These are phyloP conservation scores for Penicillium sp. DNA, from an alignment of 2,329 filamentous ascomycete species.

Conservation along the genomic window DNA sequence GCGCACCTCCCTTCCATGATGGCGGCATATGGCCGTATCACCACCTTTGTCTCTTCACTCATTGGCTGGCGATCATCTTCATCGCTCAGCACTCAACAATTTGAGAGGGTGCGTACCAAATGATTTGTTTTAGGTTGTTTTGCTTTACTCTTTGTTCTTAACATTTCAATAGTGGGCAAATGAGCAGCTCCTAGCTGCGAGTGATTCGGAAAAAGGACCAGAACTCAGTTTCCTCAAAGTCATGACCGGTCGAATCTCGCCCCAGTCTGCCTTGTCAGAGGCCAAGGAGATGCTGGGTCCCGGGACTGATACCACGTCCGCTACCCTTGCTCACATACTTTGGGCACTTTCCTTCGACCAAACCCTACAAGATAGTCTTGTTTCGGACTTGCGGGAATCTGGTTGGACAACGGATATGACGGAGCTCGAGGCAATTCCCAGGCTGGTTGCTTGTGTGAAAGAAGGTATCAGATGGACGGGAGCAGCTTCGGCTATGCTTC, in stretches of 20 bases:
- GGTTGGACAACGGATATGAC: background rate
- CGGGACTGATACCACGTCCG: background rate
- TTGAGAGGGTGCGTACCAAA: no score
- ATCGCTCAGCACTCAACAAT: no score
- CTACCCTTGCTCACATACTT: background rate
- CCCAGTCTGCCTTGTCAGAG: background rate
- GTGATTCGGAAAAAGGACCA: background rate
- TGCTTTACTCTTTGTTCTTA: background rate
- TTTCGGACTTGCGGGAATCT: background rate
- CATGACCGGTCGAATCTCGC: background rate
- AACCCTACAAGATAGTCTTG: background rate
- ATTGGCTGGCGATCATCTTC: no score
- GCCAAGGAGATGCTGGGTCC: background rate
- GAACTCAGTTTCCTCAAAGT: background rate
- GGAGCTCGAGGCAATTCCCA: background rate
- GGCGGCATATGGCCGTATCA: no score
- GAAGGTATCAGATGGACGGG: constrained; percentile 13
- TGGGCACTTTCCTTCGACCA: background rate
- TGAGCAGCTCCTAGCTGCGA: background rate
- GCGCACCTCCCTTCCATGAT: no score
- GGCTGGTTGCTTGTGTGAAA: constrained; percentile 7
- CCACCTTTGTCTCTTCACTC: no score
- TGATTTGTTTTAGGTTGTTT: background rate
- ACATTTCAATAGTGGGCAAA: background rate
- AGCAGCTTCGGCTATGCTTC: constrained; percentile 5